phyloP scores from a whole-genome alignment of 257 asterid species.

The Mitragyna speciosa region DNA sequence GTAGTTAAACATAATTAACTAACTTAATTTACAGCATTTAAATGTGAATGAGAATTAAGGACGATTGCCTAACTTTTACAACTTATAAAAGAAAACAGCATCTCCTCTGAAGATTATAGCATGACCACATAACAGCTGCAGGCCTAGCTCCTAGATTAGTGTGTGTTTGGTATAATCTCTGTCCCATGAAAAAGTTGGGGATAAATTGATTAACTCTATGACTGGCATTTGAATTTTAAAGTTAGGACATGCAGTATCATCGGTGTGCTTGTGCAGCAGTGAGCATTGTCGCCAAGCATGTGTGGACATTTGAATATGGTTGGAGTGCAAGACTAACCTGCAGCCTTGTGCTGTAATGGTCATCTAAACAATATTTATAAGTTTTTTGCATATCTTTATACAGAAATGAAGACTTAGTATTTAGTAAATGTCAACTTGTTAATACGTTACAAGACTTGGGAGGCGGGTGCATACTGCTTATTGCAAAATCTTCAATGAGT shows the following conservation, averaged over 20 bases:
- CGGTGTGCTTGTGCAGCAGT: no score
- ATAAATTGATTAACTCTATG: no score
- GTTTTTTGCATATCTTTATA: neutral
- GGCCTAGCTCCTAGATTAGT: neutral
- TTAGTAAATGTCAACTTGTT: neutral
- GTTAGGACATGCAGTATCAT: no score
- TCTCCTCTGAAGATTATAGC: no score
- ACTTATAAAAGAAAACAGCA: neutral
- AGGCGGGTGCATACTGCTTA: neutral
- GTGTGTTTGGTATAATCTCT: neutral
- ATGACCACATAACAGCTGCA: no score
- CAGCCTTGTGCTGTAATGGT: neutral
- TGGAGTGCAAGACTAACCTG: neutral
- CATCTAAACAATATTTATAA: no score
- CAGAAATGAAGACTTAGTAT: neutral
- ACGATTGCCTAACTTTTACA: no score
- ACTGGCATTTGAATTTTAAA: no score
- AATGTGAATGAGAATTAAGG: no score
- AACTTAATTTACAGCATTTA: neutral
- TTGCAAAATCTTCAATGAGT: neutral
- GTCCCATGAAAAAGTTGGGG: neutral
- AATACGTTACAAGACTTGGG: neutral
- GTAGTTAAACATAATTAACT: neutral
- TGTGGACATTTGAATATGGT: neutral
- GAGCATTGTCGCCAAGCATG: neutral